Evolutionary conservation across 176 grass and related monocot genomes (phyloP), one percentile per base, ranked within the genome.

Genomic region (Carex scoparia): DNA sequence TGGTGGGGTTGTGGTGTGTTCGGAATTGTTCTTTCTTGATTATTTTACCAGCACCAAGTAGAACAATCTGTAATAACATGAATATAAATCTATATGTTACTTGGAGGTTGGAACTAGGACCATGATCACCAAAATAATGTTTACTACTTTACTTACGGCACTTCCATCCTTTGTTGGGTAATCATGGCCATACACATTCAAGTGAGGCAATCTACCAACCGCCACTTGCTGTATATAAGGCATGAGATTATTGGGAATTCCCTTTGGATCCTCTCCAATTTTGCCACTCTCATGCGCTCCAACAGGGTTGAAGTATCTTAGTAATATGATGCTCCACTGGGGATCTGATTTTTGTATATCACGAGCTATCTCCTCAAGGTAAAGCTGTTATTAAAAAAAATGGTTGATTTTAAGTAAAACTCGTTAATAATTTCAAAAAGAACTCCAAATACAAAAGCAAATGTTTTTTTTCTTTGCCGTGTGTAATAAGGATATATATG

Each of bases 251-350:
- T 98, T 98, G 49, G 95, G 95, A 32, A 95, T 81, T 4, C 95
- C 95, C 80, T 67, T 93, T 63, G 93, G 93, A 84, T 98, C 93
- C 86, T 98, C 95, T 23, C 95, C 95, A 83, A 98, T 90, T 85
- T 95, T 79, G 31, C 91, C 95, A 87, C 89, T 94, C 85, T 87
- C 84, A 86, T 98, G 93, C 0, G 93, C 93, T 59, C 96, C 96
- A 40, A 98, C 92, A 65, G 93, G 96, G 80, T 98, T 98, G 89
- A 95, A 98, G 85, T 98, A 98, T 51, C 96, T 86, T 65, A 95
- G 67, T 33, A 93, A 81, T 83, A 95, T 91, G 64, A 93, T 95
- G 82, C 85, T 87, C 89, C 88, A 89, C 16, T 85, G 91, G 67
- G 90, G 88, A 81, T 95, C 90, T 7, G 93, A 82, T 44, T 27